A percentile compares a stretch with the other conserved stretches of the same genome.
phyloP scores from a whole-genome alignment of 2,329 filamentous ascomycete genomes.

The Xylariaceae sp. region DNA sequence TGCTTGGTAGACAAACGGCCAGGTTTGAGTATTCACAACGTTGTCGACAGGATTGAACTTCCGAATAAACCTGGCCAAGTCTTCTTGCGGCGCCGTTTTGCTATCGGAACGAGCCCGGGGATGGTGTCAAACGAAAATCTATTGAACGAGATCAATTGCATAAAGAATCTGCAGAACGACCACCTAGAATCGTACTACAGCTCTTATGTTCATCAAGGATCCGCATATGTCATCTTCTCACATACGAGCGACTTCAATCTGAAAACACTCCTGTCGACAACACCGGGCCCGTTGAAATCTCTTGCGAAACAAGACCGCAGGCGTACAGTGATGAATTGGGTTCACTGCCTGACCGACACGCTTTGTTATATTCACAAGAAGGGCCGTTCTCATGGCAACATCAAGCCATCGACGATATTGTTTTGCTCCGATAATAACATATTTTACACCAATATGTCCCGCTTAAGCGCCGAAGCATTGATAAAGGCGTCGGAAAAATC shows the following conservation, averaged over 20 bases:
- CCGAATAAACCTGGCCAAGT: conserved; percentile 64
- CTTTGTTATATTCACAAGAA: conserved; percentile 70
- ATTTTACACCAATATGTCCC: conserved; percentile 68
- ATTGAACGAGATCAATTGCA: conserved; percentile 63
- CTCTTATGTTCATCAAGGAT: conserved; percentile 69
- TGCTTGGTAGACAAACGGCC: conserved; percentile 67
- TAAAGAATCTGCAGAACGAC: conserved; percentile 65
- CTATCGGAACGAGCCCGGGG: conserved; percentile 53
- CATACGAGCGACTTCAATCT: conserved; percentile 71
- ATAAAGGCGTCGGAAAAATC: conserved; percentile 50
- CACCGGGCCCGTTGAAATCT: conserved; percentile 66
- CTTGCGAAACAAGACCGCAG: conserved; percentile 65
- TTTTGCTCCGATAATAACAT: conserved; percentile 70
- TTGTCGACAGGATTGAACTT: conserved; percentile 65
- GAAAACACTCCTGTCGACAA: conserved; percentile 68
- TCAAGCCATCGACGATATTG: conserved; percentile 73
- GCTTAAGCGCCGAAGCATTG: conserved; percentile 51
- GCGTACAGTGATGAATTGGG: conserved; percentile 71
- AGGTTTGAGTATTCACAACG: conserved; percentile 44
- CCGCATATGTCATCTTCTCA: conserved; percentile 69
- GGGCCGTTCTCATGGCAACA: conserved; percentile 69
- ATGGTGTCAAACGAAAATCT: conserved; percentile 60
- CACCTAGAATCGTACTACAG: conserved; percentile 75
- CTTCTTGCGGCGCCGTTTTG: conserved; percentile 64
- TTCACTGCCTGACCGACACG: conserved; percentile 74